Evolutionary conservation across 495 filamentous ascomycete species (phyloP).

Genomic region (Penicillium samsonianum): DNA sequence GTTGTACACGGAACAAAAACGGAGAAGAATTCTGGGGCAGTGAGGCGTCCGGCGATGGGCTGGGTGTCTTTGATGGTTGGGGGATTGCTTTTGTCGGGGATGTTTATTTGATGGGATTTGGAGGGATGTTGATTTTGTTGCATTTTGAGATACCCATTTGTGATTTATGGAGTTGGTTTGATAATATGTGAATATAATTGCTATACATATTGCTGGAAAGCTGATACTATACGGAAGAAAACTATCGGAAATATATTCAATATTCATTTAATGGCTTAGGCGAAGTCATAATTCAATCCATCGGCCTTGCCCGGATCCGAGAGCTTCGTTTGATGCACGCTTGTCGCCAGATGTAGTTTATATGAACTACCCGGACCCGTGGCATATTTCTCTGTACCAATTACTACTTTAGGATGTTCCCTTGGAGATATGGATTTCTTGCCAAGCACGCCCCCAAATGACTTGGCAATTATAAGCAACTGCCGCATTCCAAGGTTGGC

Average conservation of each 20-base stretch:
- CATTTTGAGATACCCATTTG: slow-evolving; percentile 13
- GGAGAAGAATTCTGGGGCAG: slow-evolving; percentile 3
- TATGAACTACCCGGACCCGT: too few relatives aligned
- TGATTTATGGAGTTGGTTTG: slow-evolving; percentile 1
- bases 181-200: not conserved
- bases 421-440: too few relatives aligned
- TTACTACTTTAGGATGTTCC: too few relatives aligned
- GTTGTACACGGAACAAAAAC: slow-evolving; percentile 15
- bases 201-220: too few relatives aligned
- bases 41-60: not conserved
- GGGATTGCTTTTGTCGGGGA: slow-evolving; percentile 12
- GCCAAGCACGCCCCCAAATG: not conserved
- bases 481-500: not conserved
- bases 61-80: slow-evolving; percentile 10
- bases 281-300: not conserved
- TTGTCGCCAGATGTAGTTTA: too few relatives aligned
- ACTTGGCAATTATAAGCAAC: not conserved
- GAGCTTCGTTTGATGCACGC: too few relatives aligned
- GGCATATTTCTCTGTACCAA: too few relatives aligned
- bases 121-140: slow-evolving; percentile 11
- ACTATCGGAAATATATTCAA: not conserved
- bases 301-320: not conserved
- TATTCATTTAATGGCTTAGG: not conserved
- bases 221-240: too few relatives aligned
- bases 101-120: slow-evolving; percentile 18